Conservation (phyloP, 148 eudicot species). For the Rhododendron ferrugineum region DNA sequence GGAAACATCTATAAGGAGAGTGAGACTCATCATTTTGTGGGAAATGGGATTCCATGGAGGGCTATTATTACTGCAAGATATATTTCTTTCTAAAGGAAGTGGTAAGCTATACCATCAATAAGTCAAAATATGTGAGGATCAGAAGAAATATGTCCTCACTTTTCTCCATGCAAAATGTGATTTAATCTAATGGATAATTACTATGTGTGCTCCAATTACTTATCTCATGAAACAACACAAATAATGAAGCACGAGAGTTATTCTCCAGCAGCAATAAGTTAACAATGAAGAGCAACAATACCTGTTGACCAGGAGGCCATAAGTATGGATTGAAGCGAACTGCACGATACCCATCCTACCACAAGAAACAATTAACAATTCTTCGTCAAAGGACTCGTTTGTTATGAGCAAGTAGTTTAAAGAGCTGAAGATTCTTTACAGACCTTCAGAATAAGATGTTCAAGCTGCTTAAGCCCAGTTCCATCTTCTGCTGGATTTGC, state of each 20-base stretch:
- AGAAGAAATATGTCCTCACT: neutral
- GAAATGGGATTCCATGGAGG: neutral
- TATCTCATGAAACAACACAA: conserved; percentile 3
- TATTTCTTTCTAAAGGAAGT: neutral
- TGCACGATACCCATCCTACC: conserved; percentile 89
- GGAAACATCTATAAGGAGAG: neutral
- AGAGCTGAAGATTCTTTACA: conserved; percentile 1
- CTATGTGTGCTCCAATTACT: neutral
- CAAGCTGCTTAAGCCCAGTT: conserved; percentile 64
- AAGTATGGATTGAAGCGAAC: conserved; percentile 93
- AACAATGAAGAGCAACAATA: conserved; percentile 12
- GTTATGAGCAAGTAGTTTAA: neutral
- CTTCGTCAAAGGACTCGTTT: conserved; percentile 4
- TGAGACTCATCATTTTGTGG: neutral
- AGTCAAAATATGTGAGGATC: neutral
- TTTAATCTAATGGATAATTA: neutral
- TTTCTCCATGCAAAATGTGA: neutral
- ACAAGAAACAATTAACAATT: conserved; percentile 5
- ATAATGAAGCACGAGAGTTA: neutral
- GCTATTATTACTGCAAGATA: neutral
- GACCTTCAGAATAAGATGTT: conserved; percentile 71
- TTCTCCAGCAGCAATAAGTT: conserved; percentile 2
- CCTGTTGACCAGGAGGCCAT: conserved; percentile 87
- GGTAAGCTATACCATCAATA: neutral
- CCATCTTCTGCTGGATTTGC: conserved; percentile 96